These are phyloP conservation scores for Melanomma pulvis-pyrius DNA, from an alignment of 495 filamentous ascomycete species.

Conservation along the genomic window DNA sequence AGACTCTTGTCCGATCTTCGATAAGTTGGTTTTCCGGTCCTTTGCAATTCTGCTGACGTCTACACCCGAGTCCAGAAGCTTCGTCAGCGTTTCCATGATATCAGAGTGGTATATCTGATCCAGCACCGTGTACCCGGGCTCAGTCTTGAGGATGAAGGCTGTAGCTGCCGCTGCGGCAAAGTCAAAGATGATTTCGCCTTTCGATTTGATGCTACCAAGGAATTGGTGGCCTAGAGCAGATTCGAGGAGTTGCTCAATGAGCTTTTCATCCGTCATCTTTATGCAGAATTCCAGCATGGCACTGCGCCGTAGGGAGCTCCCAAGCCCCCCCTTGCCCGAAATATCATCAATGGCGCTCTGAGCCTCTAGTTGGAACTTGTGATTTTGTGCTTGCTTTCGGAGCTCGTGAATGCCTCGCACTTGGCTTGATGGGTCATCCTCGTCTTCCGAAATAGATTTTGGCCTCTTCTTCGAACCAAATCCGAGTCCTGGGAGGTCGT, in stretches of 20 bases:
- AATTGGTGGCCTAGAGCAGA: slow-evolving; percentile 71
- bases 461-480: slow-evolving; percentile 3
- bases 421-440: slow-evolving; percentile 52
- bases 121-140: slow-evolving; percentile 53
- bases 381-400: slow-evolving; percentile 80
- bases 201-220: slow-evolving; percentile 52
- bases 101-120: slow-evolving; percentile 55
- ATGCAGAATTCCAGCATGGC: slow-evolving; percentile 60
- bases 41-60: slow-evolving; percentile 60
- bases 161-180: slow-evolving; percentile 61
- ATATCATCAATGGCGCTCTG: slow-evolving; percentile 86
- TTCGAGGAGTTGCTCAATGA: slow-evolving; percentile 74
- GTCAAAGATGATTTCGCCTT: slow-evolving; percentile 52
- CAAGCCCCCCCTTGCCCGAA: slow-evolving; percentile 55
- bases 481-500: slow-evolving; percentile 13
- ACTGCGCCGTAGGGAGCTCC: slow-evolving; percentile 53
- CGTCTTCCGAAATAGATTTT: slow-evolving; percentile 54
- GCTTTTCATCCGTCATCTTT: slow-evolving; percentile 67
- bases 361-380: slow-evolving; percentile 76
- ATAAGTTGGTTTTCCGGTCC: slow-evolving; percentile 69
- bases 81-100: slow-evolving; percentile 54
- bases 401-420: slow-evolving; percentile 88
- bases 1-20: slow-evolving; percentile 60
- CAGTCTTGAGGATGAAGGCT: slow-evolving; percentile 58
- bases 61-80: slow-evolving; percentile 54